These are phyloP conservation scores for Collybia nuda DNA, from an alignment of 768 basidiomycete species.

Conservation along the genomic window DNA sequence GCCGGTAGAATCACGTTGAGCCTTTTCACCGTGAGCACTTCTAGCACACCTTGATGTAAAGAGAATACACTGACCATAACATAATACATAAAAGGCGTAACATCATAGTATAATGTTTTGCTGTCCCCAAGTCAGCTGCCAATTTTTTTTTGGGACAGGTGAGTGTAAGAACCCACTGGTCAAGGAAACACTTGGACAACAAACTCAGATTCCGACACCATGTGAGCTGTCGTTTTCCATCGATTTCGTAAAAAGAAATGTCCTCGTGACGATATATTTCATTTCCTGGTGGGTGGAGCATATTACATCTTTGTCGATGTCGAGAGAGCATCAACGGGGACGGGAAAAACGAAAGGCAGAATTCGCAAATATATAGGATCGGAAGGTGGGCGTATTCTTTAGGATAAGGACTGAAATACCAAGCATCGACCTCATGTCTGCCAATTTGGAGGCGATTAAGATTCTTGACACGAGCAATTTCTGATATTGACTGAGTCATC, in stretches of 20 bases:
- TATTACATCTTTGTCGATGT: slow-evolving; percentile 87
- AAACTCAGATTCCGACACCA: slow-evolving; percentile 98
- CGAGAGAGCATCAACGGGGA: slow-evolving; percentile 89
- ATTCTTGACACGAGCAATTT: slow-evolving; percentile 98
- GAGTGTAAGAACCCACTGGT: slow-evolving; percentile 68
- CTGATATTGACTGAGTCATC: slow-evolving; percentile 98
- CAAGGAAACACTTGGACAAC: slow-evolving; percentile 96
- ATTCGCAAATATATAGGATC: slow-evolving; percentile 96
- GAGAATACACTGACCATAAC: slow-evolving; percentile 71
- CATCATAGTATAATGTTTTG: slow-evolving; percentile 99
- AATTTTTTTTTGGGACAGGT: background rate
- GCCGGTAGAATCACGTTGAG: slow-evolving; percentile 82
- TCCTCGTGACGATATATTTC: slow-evolving; percentile 99
- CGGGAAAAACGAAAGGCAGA: slow-evolving; percentile 92
- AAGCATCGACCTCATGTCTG: slow-evolving; percentile 96
- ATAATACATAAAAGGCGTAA: slow-evolving; percentile 99
- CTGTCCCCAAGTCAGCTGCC: slow-evolving; percentile 38
- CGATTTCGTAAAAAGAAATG: slow-evolving; percentile 97
- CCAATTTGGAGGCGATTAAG: slow-evolving; percentile 96
- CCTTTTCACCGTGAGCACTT: slow-evolving; percentile 37
- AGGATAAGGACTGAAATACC: slow-evolving; percentile 99
- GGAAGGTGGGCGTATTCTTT: slow-evolving; percentile 97
- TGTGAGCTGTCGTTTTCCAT: slow-evolving; percentile 92
- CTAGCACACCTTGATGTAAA: background rate
- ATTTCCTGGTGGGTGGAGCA: slow-evolving; percentile 96